These are phyloP conservation scores for Nakazawaea ambrosiae DNA, from an alignment of 805 yeast species.

Conservation along the genomic window DNA sequence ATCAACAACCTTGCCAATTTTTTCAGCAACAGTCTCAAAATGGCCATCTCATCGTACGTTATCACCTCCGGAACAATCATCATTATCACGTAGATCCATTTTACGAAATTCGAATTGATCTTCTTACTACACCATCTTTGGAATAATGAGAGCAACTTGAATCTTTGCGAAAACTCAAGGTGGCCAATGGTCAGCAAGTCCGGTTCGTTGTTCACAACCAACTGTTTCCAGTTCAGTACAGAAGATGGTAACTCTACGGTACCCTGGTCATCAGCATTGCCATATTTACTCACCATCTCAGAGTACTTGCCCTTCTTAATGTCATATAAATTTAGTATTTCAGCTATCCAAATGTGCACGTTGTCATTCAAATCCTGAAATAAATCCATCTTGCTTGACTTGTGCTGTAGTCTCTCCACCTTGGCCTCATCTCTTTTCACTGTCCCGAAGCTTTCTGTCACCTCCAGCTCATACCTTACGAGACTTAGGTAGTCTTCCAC, in stretches of 20 bases:
- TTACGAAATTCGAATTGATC: slow-evolving; percentile 19
- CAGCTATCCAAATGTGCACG: background rate
- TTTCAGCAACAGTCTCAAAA: slow-evolving; percentile 33
- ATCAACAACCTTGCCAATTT: slow-evolving; percentile 20
- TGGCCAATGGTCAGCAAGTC: slow-evolving; percentile 21
- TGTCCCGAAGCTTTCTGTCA: background rate
- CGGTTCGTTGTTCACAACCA: slow-evolving; percentile 28
- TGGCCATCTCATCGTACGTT: slow-evolving; percentile 30
- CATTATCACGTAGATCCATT: slow-evolving; percentile 35
- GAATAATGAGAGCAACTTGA: slow-evolving; percentile 32
- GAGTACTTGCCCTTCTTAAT: background rate
- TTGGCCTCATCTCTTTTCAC: slow-evolving; percentile 2
- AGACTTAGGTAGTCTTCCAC: slow-evolving; percentile 25
- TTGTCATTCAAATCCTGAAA: background rate
- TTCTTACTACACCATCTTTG: slow-evolving; percentile 33
- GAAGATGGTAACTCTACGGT: slow-evolving; percentile 26
- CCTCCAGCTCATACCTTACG: slow-evolving; percentile 25
- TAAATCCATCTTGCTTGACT: background rate
- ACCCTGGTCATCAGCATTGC: background rate
- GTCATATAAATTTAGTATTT: too few relatives aligned
- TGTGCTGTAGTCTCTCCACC: background rate
- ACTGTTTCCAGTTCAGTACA: slow-evolving; percentile 35
- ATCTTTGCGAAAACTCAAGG: slow-evolving; percentile 26
- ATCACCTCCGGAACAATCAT: slow-evolving; percentile 31
- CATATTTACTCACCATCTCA: too few relatives aligned